Evolutionary conservation across 2,329 filamentous ascomycete species (phyloP).

Genomic region (Colletotrichum scovillei): DNA sequence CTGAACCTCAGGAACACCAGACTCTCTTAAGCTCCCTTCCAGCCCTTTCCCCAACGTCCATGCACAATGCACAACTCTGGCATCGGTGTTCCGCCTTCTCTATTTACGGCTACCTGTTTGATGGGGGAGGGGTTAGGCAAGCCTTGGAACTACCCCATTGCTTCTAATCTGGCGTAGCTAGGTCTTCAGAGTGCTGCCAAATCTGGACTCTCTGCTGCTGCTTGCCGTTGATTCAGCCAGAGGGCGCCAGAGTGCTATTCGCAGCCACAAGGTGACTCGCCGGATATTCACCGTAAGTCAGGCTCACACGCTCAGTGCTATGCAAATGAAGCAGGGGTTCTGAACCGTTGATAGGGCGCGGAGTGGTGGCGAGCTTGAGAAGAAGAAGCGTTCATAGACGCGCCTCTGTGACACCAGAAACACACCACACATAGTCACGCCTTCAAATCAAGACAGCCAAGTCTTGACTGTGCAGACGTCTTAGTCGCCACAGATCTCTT

Average conservation of each 20-base stretch:
- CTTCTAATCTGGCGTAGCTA: not conserved
- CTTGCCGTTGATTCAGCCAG: constrained; percentile 6
- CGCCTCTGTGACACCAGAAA: constrained; percentile 15
- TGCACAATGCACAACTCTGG: constrained; percentile 27
- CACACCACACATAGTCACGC: not conserved
- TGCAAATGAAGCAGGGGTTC: constrained; percentile 2
- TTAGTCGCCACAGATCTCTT: constrained; percentile 1
- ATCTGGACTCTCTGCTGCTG: not conserved
- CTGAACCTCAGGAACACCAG: constrained; percentile 1
- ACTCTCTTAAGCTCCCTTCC: not conserved
- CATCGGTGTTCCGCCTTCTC: constrained; percentile 32
- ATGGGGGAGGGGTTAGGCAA: not conserved
- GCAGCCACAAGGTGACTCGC: constrained; percentile 18
- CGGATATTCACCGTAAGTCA: constrained; percentile 26
- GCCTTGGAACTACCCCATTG: constrained; percentile 1
- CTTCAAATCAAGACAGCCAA: constrained; percentile 7
- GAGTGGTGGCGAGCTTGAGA: constrained; percentile 14
- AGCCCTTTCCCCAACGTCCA: constrained; percentile 23
- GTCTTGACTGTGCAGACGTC: constrained; percentile 1
- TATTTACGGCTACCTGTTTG: constrained; percentile 20
- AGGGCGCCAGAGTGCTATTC: constrained; percentile 6
- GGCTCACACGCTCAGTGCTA: not conserved
- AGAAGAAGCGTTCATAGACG: constrained; percentile 8
- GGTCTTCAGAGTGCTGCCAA: constrained; percentile 11
- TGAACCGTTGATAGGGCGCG: constrained; percentile 2